Evolutionary conservation across 345 rosid genomes (phyloP), one percentile per base, ranked within the genome.

Genomic region (Ceriops decandra): DNA sequence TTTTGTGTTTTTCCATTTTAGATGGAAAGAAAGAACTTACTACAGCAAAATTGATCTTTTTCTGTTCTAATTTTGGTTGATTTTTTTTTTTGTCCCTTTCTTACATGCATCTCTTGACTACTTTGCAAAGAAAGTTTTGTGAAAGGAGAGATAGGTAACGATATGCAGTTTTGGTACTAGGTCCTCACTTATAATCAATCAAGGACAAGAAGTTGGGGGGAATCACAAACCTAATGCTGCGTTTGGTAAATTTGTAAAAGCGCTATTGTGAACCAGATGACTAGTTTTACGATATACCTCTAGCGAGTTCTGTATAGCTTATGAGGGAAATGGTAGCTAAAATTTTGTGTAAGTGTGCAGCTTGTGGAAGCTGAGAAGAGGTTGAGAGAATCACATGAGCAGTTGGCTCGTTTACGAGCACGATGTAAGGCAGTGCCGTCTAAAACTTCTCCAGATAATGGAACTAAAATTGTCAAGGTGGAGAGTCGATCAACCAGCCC

Each of bases 341-440:
- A 62, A 46, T 52, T 67, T 70, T 22, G 24, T 38, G 24, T 64
- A 61, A 31, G 27, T 3, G 27, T 73, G 80, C 86, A 93, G 98
- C 92, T 90, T 70, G 65, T 53, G 26, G 86, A 85, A 72, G 85
- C 92, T 35, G 86, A 90, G 68, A 80, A 63, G 79, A 87, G 81
- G 80, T 68, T 93, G 68, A 73, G 76, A 56, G 88, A 80, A 68
- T 76, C 97, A 24, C 75, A 87, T 71, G 60, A 81, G 47, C 81
- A 82, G 74, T 73, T 93, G 77, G 84, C 85, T 67, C 83, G 87
- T 59, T 78, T 90, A 61, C 88, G 88, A 65, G 82, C 72, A 20
- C 72, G 57, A 35, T 70, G 76, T 59, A 74, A 64, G 66, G 71
- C 62, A 38, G 68, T 35, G 52, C 60, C 76, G 0, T 60, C 74